Evolutionary conservation across 148 eudicot species (phyloP).

Genomic region (Fagopyrum homotropicum): DNA sequence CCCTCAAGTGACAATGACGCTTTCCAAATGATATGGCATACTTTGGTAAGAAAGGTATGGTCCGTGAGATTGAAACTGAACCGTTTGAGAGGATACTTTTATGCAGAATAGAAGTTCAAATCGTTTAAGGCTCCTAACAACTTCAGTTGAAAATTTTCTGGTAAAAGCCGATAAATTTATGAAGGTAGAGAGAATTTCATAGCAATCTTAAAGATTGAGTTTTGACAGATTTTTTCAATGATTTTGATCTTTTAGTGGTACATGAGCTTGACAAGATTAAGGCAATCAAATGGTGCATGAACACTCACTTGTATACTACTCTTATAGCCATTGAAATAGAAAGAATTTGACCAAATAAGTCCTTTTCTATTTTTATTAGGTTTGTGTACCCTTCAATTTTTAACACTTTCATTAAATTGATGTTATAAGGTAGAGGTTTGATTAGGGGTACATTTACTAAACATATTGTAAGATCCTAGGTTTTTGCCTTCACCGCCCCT

Average conservation of each 20-base stretch:
- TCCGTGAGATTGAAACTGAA: conserved; percentile 45
- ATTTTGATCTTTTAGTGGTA: neutral
- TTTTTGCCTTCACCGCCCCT: too few species aligned
- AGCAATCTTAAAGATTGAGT: neutral
- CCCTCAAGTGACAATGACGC: conserved; percentile 80
- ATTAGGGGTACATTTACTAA: too few species aligned
- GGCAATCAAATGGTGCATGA: neutral
- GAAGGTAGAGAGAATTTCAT: neutral
- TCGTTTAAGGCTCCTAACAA: conserved; percentile 26
- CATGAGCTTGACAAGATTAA: neutral
- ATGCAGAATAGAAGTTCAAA: conserved; percentile 13
- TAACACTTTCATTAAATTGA: too few species aligned
- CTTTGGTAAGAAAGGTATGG: conserved; percentile 62
- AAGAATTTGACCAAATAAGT: too few species aligned
- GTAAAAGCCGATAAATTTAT: too few species aligned
- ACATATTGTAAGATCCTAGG: too few species aligned
- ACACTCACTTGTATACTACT: neutral
- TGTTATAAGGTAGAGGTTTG: too few species aligned
- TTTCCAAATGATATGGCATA: conserved; percentile 85
- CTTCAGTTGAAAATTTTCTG: conserved; percentile 37
- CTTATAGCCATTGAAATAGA: too few species aligned
- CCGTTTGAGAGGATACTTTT: conserved; percentile 39
- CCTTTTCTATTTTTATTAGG: too few species aligned
- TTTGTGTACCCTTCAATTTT: too few species aligned
- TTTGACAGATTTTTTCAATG: neutral